Evolutionary conservation across 2,329 filamentous ascomycete genomes (phyloP), one percentile per base, ranked within the genome.

Genomic region (Ascochyta rabiei): DNA sequence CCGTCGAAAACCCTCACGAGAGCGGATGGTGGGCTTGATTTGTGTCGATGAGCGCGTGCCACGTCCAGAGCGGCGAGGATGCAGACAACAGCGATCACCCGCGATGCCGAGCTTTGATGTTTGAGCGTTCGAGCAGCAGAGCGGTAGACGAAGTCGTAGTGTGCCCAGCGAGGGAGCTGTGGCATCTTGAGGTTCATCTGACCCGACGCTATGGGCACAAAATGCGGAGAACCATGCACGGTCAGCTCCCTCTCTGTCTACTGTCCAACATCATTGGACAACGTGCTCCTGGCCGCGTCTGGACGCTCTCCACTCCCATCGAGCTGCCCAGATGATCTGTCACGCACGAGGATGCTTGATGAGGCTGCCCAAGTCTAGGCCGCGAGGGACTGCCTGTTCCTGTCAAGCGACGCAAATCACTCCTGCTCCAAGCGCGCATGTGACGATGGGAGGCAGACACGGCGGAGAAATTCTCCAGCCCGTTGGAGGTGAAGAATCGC

Each of bases 1-100:
- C 3, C 8, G 18, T 44, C 34, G 18, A 33, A 41, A 43, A 43
- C 35, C 37, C 30, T 68, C 67, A 69, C 62, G 65, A 63, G 62
- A 68, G 59, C 48, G 57, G 39, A 28, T 39, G 42, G 53, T 39
- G 42, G 13, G 15, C 43, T 47, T 44, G 37, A 58, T 28, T 34
- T 51, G 39, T 37, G 42, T 50, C 37, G 35, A 45, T 30, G 44
- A 44, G 47, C 45, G 56, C 37, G 50, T 59, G 53, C 53, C 35
- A 46, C 34, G 43, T 30, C 48, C 18, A 44, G 47, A 34, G 34
- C 33, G 48, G 42, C 40, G 18, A 24, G 46, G 21, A 18, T 49
- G 40, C 45, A 46, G 41, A 55, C 35, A 21, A 15, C 10, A 34
- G 16, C 18, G 12, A 30, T 12, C 38, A 18, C 18, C 6, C 18